These are phyloP conservation scores for Penicillium angulare DNA, from an alignment of 495 filamentous ascomycete genomes.

Conservation along the genomic window DNA sequence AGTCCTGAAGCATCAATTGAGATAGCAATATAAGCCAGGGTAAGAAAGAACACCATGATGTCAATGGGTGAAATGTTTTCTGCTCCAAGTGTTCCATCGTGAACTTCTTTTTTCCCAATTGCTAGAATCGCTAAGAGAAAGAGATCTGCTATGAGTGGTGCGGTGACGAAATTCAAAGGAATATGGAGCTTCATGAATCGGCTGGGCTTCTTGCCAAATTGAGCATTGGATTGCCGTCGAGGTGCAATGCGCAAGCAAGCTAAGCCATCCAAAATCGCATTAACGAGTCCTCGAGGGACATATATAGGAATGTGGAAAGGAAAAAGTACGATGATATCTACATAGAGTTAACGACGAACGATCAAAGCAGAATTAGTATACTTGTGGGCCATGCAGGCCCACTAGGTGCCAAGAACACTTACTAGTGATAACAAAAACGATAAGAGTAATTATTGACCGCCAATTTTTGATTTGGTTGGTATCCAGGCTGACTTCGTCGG, in stretches of 20 bases:
- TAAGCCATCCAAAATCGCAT: slow-evolving; percentile 41
- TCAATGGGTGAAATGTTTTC: slow-evolving; percentile 60
- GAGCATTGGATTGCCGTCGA: slow-evolving; percentile 25
- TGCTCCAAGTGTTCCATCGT: slow-evolving; percentile 59
- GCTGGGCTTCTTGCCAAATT: slow-evolving; percentile 2
- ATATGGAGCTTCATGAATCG: slow-evolving; percentile 46
- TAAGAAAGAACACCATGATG: slow-evolving; percentile 68
- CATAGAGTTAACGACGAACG: too few relatives aligned
- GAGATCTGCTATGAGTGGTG: slow-evolving; percentile 62
- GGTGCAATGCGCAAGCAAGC: slow-evolving; percentile 49
- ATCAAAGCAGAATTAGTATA: not conserved
- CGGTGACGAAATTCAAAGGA: slow-evolving; percentile 66
- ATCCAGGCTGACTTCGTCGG: slow-evolving; percentile 43
- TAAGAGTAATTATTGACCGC: slow-evolving; percentile 62
- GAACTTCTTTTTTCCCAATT: slow-evolving; percentile 59
- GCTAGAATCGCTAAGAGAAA: slow-evolving; percentile 62
- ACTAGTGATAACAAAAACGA: slow-evolving; percentile 64
- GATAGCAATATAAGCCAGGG: slow-evolving; percentile 71
- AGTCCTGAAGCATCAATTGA: slow-evolving; percentile 69
- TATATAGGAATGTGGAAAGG: slow-evolving; percentile 60
- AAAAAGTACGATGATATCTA: slow-evolving; percentile 63
- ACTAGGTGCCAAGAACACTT: too few relatives aligned
- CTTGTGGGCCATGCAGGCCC: too few relatives aligned
- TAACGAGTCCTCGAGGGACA: slow-evolving; percentile 46
- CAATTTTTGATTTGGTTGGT: slow-evolving; percentile 54